Percentiles rank a stretch among this genome's conserved stretches.
Evolutionary conservation across 2,329 filamentous ascomycete genomes (phyloP).

Genomic region (Parascedosporium putredinis): DNA sequence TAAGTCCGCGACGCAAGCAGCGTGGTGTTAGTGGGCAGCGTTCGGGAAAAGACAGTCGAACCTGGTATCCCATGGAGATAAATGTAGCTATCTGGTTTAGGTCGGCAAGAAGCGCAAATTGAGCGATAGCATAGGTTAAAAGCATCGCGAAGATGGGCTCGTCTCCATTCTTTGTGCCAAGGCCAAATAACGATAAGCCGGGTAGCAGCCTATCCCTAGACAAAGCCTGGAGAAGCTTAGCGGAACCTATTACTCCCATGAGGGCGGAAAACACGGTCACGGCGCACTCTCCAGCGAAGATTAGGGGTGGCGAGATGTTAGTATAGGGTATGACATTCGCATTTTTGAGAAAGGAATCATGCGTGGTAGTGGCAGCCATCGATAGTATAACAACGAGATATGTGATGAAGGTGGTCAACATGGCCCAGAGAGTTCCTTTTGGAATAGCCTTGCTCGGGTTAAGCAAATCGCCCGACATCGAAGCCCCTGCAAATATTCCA

Average conservation of each 20-base stretch:
- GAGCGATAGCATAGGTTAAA: slow-evolving; percentile 64
- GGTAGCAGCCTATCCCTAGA: slow-evolving; percentile 70
- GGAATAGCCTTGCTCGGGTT: slow-evolving; percentile 79
- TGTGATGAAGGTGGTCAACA: slow-evolving; percentile 63
- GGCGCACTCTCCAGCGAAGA: slow-evolving; percentile 73
- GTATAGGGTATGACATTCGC: slow-evolving; percentile 72
- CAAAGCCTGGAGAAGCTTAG: slow-evolving; percentile 75
- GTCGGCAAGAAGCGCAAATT: slow-evolving; percentile 70
- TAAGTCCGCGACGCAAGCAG: neutral
- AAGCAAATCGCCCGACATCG: slow-evolving; percentile 79
- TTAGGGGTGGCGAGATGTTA: slow-evolving; percentile 63
- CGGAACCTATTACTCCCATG: slow-evolving; percentile 78
- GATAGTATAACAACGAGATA: slow-evolving; percentile 70
- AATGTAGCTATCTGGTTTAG: slow-evolving; percentile 84
- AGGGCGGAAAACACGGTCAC: slow-evolving; percentile 76
- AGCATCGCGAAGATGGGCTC: slow-evolving; percentile 70
- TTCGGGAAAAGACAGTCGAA: slow-evolving; percentile 19
- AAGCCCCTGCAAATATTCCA: slow-evolving; percentile 61
- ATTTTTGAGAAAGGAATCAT: slow-evolving; percentile 62
- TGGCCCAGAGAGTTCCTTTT: slow-evolving; percentile 69
- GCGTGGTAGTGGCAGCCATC: slow-evolving; percentile 66
- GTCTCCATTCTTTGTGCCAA: slow-evolving; percentile 60
- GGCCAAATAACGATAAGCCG: slow-evolving; percentile 62
- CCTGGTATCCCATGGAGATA: slow-evolving; percentile 81
- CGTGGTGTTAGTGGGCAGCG: too few relatives aligned